Percentiles rank a stretch among this genome's conserved stretches.
These are phyloP conservation scores for Blastomyces gilchristii DNA, from an alignment of 2,329 filamentous ascomycete genomes.

Conservation along the genomic window DNA sequence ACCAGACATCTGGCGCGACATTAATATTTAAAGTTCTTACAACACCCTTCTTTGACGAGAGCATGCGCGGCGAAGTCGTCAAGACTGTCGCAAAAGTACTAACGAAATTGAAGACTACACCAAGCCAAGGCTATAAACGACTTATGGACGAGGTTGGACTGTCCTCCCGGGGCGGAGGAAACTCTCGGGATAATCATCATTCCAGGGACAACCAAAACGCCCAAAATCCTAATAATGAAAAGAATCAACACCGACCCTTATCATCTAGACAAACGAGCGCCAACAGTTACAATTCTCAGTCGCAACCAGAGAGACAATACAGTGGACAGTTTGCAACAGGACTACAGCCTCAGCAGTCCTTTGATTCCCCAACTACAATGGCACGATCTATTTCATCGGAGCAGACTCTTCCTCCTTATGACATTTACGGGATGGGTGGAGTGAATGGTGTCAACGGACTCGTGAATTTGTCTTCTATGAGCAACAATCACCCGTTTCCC, in stretches of 20 bases:
- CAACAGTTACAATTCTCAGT: slow-evolving; percentile 27
- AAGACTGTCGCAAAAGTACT: slow-evolving; percentile 88
- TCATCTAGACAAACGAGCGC: slow-evolving; percentile 32
- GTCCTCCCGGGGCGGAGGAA: slow-evolving; percentile 41
- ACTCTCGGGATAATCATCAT: slow-evolving; percentile 32
- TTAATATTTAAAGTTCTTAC: slow-evolving; percentile 98
- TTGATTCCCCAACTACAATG: slow-evolving; percentile 25
- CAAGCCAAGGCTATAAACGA: slow-evolving; percentile 92
- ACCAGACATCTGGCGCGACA: slow-evolving; percentile 85
- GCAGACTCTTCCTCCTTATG: slow-evolving; percentile 29
- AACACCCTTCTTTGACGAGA: slow-evolving; percentile 93
- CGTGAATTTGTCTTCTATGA: slow-evolving; percentile 4
- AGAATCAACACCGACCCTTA: slow-evolving; percentile 33
- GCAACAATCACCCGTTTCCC: slow-evolving; percentile 22
- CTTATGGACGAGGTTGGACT: slow-evolving; percentile 97
- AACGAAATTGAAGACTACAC: slow-evolving; percentile 80
- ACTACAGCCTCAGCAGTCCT: slow-evolving; percentile 26
- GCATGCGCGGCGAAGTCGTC: slow-evolving; percentile 73
- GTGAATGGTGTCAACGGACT: slow-evolving; percentile 25
- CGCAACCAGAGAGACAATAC: slow-evolving; percentile 34
- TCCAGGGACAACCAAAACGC: slow-evolving; percentile 27
- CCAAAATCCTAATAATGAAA: slow-evolving; percentile 29
- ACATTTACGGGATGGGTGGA: slow-evolving; percentile 30
- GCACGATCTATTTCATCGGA: slow-evolving; percentile 27
- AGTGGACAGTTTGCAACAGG: slow-evolving; percentile 31